These are phyloP conservation scores for Solanum paucissectum DNA, from an alignment of 257 asterid genomes.

Conservation along the genomic window DNA sequence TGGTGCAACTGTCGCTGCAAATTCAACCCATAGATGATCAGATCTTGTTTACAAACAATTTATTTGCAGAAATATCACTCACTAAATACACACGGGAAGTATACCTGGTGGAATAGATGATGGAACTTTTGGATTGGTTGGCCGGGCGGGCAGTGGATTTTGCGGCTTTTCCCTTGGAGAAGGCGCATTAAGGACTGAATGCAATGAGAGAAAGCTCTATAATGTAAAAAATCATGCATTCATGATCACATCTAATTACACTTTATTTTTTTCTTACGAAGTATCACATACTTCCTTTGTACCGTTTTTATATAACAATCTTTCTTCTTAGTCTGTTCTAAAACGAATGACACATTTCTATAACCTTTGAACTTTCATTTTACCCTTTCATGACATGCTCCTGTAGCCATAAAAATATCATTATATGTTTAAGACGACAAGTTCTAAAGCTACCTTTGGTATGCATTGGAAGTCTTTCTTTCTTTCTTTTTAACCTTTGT, in stretches of 20 bases:
- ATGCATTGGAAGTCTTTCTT: background rate
- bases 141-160: background rate
- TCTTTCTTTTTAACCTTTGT: background rate
- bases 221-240: background rate
- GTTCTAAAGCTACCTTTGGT: background rate
- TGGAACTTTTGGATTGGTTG: background rate
- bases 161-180: background rate
- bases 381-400: background rate
- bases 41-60: background rate
- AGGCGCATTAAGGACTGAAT: background rate
- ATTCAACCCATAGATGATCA: background rate
- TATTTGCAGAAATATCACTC: background rate
- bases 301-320: background rate
- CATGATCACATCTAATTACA: background rate
- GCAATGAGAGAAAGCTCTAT: background rate
- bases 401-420: background rate
- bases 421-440: background rate
- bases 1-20: slow-evolving; percentile 17
- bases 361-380: background rate
- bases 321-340: background rate
- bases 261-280: background rate
- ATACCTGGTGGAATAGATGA: slow-evolving; percentile 6
- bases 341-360: background rate
- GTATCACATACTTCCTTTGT: background rate
- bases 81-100: background rate